Percentiles rank a stretch among this genome's conserved stretches.
Conservation (phyloP, 202 grass and related monocot species). For the Brachypodium distachyon region DNA sequence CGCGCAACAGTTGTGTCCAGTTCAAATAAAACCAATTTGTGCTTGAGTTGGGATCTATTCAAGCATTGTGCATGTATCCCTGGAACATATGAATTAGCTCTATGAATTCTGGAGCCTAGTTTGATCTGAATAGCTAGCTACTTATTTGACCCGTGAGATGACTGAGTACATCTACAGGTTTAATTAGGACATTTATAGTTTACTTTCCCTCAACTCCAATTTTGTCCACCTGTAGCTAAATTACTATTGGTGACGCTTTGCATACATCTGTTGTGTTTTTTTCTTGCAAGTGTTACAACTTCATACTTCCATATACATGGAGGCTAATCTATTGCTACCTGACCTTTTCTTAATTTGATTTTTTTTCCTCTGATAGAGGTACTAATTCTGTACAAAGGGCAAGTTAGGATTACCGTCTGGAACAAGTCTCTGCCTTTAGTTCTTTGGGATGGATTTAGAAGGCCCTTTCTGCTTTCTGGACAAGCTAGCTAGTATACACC, state of each 20-base stretch:
- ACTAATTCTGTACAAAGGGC: background rate
- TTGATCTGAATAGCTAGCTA: background rate
- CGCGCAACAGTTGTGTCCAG: background rate
- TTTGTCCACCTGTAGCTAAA: no score
- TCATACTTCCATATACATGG: no score
- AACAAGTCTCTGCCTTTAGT: background rate
- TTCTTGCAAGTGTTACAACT: background rate
- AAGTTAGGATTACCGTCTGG: background rate
- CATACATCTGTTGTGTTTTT: no score
- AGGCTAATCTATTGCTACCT: no score
- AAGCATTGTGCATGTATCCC: background rate
- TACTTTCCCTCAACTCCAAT: no score
- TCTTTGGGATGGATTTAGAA: background rate
- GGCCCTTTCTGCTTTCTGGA: background rate
- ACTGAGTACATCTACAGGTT: background rate
- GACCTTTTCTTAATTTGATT: background rate
- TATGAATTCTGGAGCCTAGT: background rate
- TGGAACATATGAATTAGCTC: background rate
- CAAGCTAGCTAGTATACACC: background rate
- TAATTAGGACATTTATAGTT: background rate
- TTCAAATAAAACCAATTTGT: background rate
- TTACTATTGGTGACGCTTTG: no score
- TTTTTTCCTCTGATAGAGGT: background rate
- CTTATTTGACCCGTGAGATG: background rate
- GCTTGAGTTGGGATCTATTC: background rate